These are phyloP conservation scores for Pilobolus umbonatus DNA, from an alignment of 192 early-diverging fungal species.

Conservation along the genomic window DNA sequence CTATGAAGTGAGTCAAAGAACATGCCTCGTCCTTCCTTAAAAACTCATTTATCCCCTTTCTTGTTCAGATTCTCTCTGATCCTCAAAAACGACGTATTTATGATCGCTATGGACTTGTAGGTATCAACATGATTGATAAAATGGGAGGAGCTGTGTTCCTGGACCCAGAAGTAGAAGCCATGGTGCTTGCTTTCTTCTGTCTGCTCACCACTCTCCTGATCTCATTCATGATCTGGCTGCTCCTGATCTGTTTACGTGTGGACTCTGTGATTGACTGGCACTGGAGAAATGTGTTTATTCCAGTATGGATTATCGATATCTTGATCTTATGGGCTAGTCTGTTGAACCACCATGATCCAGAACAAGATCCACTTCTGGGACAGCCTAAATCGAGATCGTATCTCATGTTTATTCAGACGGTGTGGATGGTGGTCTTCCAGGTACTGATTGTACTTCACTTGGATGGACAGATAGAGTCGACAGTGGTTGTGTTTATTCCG, in stretches of 20 bases:
- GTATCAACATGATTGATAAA: constrained; percentile 61
- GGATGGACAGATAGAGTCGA: constrained; percentile 54
- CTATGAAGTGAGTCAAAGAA: constrained; percentile 46
- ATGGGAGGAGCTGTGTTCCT: constrained; percentile 52
- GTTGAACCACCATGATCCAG: constrained; percentile 38
- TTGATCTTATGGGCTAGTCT: constrained; percentile 16
- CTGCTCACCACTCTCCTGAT: constrained; percentile 43
- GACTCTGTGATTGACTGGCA: constrained; percentile 65
- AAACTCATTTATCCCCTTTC: too few relatives aligned
- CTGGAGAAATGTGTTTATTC: constrained; percentile 70
- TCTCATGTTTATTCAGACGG: not conserved
- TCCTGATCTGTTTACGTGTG: constrained; percentile 66
- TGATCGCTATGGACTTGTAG: constrained; percentile 77
- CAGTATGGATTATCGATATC: constrained; percentile 70
- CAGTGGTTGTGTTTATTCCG: constrained; percentile 64
- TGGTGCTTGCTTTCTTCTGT: constrained; percentile 54
- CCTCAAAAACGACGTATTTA: constrained; percentile 78
- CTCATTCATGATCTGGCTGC: constrained; percentile 72
- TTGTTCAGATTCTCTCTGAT: constrained; percentile 46
- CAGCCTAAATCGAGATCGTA: not conserved
- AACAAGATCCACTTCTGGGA: not conserved
- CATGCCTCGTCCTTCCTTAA: not conserved
- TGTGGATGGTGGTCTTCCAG: constrained; percentile 62
- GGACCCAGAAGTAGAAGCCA: constrained; percentile 54
- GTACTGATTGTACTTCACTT: constrained; percentile 62